Conservation (phyloP, 2,329 filamentous ascomycete genomes). For the Penicillium paneum region DNA sequence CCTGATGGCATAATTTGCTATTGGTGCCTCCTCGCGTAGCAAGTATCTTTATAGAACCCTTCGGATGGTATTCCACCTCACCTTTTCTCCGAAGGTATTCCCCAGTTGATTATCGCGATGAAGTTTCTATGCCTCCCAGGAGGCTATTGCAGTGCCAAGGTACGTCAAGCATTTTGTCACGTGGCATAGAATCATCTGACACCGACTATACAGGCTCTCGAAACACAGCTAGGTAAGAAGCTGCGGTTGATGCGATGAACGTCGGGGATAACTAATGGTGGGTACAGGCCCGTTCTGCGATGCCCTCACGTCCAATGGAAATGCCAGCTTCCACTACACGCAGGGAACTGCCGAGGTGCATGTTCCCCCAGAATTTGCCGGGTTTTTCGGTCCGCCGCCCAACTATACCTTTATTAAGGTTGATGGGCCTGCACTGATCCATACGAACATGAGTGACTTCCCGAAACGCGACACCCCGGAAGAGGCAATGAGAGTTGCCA, state of each 20-base stretch:
- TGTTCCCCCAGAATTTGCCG: constrained; percentile 11
- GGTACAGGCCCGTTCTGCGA: constrained; percentile 18
- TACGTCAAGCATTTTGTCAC: constrained; percentile 6
- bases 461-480: constrained; percentile 19
- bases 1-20: background rate
- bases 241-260: background rate
- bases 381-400: constrained; percentile 24
- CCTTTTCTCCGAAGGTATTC: background rate
- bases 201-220: constrained; percentile 10
- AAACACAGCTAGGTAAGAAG: constrained; percentile 20
- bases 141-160: constrained; percentile 20
- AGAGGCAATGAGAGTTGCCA: constrained; percentile 15
- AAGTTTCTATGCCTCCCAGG: constrained; percentile 24
- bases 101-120: constrained; percentile 9
- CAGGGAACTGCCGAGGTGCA: constrained; percentile 16
- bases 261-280: background rate
- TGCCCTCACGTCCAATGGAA: constrained; percentile 13
- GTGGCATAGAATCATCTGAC: background rate
- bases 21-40: background rate
- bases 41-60: background rate
- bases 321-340: constrained; percentile 16
- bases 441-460: constrained; percentile 18
- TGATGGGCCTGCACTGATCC: constrained; percentile 6
- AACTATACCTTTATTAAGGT: constrained; percentile 17
- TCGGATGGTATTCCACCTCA: background rate